Percentiles rank a stretch among this genome's conserved stretches.
Conservation (phyloP, 352 stramenopile species). For the Phytophthora multivora region DNA sequence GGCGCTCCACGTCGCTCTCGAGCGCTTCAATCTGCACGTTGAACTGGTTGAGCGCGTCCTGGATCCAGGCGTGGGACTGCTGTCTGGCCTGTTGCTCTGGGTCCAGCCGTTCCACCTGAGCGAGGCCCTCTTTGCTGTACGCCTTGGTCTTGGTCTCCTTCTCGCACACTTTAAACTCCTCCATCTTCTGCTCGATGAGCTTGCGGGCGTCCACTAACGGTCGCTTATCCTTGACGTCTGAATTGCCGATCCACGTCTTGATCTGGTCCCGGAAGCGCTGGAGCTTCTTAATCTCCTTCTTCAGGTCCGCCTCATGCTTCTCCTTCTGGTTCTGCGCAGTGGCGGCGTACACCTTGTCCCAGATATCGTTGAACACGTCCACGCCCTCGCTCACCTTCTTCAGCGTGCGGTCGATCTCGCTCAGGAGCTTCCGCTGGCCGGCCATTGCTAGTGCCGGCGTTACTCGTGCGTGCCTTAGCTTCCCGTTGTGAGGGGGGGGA, state of each 20-base stretch:
- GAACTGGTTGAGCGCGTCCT: conserved; percentile 79
- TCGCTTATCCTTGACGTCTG: conserved; percentile 98
- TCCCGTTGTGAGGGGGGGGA: conserved; percentile 3
- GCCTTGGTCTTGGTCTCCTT: conserved; percentile 99
- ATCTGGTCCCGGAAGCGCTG: conserved; percentile 98
- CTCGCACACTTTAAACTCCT: conserved; percentile 99
- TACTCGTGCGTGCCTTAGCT: neutral
- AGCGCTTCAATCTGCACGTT: conserved; percentile 91
- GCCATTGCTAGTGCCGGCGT: conserved; percentile 48
- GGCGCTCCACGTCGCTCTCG: conserved; percentile 81
- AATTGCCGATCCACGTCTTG: conserved; percentile 98
- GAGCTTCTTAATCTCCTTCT: conserved; percentile 99
- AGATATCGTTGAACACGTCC: conserved; percentile 99
- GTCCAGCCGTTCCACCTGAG: conserved; percentile 92
- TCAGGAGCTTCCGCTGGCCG: conserved; percentile 85
- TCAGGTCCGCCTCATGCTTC: conserved; percentile 99
- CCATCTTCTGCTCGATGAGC: conserved; percentile 99
- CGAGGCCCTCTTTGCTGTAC: conserved; percentile 98
- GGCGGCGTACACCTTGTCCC: conserved; percentile 98
- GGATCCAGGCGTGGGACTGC: conserved; percentile 85
- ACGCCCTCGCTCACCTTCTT: conserved; percentile 99
- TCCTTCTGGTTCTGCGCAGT: conserved; percentile 98
- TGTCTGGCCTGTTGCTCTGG: conserved; percentile 85
- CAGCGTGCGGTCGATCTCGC: conserved; percentile 99
- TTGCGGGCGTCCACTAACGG: conserved; percentile 85